Evolutionary conservation across 2,329 filamentous ascomycete species (phyloP).

Genomic region (Plectosphaerella sp.): DNA sequence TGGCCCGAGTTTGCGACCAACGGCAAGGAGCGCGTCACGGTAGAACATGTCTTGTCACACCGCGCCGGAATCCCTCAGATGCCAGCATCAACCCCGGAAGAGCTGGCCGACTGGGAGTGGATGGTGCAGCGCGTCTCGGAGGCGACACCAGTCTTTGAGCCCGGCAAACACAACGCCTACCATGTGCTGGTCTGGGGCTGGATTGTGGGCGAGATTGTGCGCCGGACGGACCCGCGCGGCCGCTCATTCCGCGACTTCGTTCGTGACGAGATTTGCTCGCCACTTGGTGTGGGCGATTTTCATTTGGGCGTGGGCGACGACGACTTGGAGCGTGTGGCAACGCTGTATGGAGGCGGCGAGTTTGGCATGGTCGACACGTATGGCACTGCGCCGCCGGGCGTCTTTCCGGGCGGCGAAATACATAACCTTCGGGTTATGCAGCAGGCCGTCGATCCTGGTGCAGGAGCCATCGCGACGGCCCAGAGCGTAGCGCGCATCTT

Average conservation of each 20-base stretch:
- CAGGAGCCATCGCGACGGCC: neutral
- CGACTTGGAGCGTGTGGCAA: neutral
- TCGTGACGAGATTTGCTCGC: neutral
- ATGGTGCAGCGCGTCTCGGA: neutral
- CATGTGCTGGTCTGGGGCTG: neutral
- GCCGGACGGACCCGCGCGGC: neutral
- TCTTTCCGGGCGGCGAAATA: neutral
- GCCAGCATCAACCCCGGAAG: neutral
- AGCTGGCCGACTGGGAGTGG: neutral
- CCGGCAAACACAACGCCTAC: neutral
- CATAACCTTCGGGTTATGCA: neutral
- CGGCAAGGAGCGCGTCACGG: slow-evolving; percentile 32
- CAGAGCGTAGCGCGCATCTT: neutral
- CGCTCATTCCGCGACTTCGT: neutral
- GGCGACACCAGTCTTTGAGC: neutral
- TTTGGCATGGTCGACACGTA: neutral
- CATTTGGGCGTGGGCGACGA: neutral
- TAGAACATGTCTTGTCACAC: slow-evolving; percentile 36
- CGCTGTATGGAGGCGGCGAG: neutral
- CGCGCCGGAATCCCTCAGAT: neutral
- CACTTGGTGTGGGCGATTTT: neutral
- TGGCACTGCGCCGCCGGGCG: neutral
- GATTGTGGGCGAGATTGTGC: neutral
- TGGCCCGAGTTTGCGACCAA: slow-evolving; percentile 41
- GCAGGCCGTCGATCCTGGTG: neutral